A percentile compares a stretch with the other conserved stretches of the same genome.
These are phyloP conservation scores for Saccharomycopsis capsularis DNA, from an alignment of 805 yeast species.

Conservation along the genomic window DNA sequence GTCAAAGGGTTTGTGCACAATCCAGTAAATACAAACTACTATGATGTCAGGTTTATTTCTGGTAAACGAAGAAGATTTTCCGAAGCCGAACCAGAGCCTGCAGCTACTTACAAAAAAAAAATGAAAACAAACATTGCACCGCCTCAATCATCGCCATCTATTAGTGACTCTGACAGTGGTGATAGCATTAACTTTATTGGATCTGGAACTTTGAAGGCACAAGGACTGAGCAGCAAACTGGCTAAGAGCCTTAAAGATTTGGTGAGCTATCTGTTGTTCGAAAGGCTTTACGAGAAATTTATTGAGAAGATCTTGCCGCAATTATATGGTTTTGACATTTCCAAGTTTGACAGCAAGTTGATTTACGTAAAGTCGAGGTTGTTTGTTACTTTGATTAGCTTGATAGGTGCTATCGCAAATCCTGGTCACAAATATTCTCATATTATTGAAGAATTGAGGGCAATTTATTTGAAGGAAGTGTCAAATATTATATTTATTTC, in stretches of 20 bases:
- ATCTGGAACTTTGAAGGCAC: no score
- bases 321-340: conserved; percentile 56
- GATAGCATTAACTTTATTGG: no score
- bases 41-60: no score
- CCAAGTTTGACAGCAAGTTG: conserved; percentile 40
- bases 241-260: neutral
- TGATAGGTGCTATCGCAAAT: conserved; percentile 58
- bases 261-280: conserved; percentile 11
- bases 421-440: conserved; percentile 26
- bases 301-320: conserved; percentile 53
- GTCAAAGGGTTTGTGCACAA: neutral
- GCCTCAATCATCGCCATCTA: no score
- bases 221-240: no score
- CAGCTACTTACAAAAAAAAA: neutral
- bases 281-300: conserved; percentile 45
- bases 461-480: conserved; percentile 8
- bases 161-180: no score
- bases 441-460: conserved; percentile 15
- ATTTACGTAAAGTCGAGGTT: conserved; percentile 53
- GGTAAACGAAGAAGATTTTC: neutral
- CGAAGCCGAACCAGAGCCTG: neutral
- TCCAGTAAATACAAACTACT: neutral
- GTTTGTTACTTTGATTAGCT: conserved; percentile 51
- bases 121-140: no score
- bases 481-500: conserved; percentile 2